Conservation (phyloP, 1,284 basidiomycete species). For the Naganishia albida region DNA sequence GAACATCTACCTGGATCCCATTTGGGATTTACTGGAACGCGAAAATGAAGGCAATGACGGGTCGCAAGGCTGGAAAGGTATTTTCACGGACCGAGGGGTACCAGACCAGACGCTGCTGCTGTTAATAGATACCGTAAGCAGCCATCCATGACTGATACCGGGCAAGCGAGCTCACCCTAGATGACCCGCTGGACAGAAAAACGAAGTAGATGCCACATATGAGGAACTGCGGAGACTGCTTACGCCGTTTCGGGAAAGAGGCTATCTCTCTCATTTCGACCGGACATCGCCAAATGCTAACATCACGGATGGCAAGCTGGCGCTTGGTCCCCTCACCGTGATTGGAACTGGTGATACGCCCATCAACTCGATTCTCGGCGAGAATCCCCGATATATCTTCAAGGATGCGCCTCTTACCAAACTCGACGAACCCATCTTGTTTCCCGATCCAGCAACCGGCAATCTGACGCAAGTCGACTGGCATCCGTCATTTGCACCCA, state of each 20-base stretch:
- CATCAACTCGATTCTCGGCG: slow-evolving; percentile 37
- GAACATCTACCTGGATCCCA: slow-evolving; percentile 38
- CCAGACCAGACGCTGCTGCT: slow-evolving; percentile 33
- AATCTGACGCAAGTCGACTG: slow-evolving; percentile 35
- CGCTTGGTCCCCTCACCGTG: slow-evolving; percentile 43
- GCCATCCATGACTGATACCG: neutral
- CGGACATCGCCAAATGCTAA: slow-evolving; percentile 24
- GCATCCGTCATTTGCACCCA: slow-evolving; percentile 38
- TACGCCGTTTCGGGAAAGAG: slow-evolving; percentile 38
- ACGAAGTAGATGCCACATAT: slow-evolving; percentile 39
- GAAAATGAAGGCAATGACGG: slow-evolving; percentile 32
- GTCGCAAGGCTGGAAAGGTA: slow-evolving; percentile 30
- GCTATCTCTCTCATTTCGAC: slow-evolving; percentile 40
- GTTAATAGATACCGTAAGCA: slow-evolving; percentile 42
- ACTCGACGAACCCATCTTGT: slow-evolving; percentile 32
- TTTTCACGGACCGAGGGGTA: slow-evolving; percentile 30
- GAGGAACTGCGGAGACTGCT: slow-evolving; percentile 37
- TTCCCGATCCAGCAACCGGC: slow-evolving; percentile 34
- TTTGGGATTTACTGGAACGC: slow-evolving; percentile 37
- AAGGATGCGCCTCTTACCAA: slow-evolving; percentile 44
- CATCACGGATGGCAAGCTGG: slow-evolving; percentile 32
- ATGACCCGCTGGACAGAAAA: slow-evolving; percentile 11
- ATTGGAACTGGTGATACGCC: slow-evolving; percentile 47
- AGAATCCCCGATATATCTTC: slow-evolving; percentile 43
- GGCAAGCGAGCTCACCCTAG: slow-evolving; percentile 13